Evolutionary conservation across 2,329 filamentous ascomycete species (phyloP).

Genomic region (Ceratocystis ficicola): DNA sequence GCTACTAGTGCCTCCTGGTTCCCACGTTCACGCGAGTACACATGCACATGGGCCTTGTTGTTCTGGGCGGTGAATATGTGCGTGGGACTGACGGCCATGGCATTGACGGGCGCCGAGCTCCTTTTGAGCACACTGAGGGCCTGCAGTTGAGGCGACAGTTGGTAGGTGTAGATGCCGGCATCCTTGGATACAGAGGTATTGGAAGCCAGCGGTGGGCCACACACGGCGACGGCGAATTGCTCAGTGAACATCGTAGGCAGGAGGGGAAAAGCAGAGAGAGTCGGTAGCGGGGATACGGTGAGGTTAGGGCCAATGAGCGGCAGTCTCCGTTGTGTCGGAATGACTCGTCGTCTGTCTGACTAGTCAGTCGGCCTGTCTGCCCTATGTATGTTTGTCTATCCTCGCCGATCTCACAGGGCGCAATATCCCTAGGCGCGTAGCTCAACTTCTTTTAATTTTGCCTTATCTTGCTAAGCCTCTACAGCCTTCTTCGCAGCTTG

Average conservation of each 20-base stretch:
- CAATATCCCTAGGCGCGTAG: neutral
- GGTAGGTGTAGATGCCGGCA: slow-evolving; percentile 75
- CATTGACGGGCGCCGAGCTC: slow-evolving; percentile 66
- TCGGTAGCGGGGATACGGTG: neutral
- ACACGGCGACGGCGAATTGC: slow-evolving; percentile 47
- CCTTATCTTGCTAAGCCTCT: neutral
- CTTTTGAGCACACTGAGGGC: slow-evolving; percentile 80
- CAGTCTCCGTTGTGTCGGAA: neutral
- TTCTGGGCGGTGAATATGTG: slow-evolving; percentile 88
- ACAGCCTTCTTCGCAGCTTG: neutral
- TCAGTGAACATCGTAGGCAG: slow-evolving; percentile 44
- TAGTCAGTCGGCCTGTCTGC: too few species aligned
- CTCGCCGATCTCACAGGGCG: neutral
- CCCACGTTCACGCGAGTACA: slow-evolving; percentile 72
- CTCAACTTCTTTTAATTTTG: neutral
- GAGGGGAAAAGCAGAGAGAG: neutral
- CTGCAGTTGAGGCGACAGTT: slow-evolving; percentile 64
- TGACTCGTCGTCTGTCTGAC: too few species aligned
- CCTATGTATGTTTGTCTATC: neutral
- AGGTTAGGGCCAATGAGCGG: slow-evolving; percentile 5
- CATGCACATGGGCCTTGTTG: slow-evolving; percentile 83
- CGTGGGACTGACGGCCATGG: slow-evolving; percentile 64
- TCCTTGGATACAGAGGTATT: slow-evolving; percentile 60
- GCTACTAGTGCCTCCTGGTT: slow-evolving; percentile 82
- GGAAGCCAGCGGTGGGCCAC: slow-evolving; percentile 45